Conservation (phyloP, 73 alveolate species). For the Paraurostyla sp. region DNA sequence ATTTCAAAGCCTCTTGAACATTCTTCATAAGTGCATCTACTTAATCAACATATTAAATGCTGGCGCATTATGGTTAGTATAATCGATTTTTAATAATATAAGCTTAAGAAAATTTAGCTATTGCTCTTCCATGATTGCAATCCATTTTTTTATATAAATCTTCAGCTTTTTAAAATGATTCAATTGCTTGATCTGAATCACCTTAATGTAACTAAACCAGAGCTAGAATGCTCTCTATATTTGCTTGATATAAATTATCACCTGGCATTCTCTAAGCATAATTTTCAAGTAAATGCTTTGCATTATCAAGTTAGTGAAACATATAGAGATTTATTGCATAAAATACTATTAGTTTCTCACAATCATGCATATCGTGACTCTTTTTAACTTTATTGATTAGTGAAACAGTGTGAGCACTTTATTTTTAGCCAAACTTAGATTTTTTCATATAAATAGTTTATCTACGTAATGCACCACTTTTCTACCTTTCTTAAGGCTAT, state of each 20-base stretch:
- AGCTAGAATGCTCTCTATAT: neutral
- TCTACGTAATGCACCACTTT: neutral
- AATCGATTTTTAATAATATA: too few relatives aligned
- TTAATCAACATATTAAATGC: too few relatives aligned
- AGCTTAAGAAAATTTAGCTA: too few relatives aligned
- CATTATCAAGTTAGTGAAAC: neutral
- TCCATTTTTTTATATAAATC: neutral
- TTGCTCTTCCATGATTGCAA: too few relatives aligned
- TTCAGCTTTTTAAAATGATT: neutral
- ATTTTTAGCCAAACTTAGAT: too few relatives aligned
- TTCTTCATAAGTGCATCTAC: too few relatives aligned
- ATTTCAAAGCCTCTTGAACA: too few relatives aligned
- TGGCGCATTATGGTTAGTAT: too few relatives aligned
- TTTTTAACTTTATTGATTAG: too few relatives aligned
- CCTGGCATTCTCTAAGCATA: neutral
- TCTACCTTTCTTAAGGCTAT: neutral
- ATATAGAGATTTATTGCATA: slow-evolving; percentile 22
- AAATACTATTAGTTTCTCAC: neutral
- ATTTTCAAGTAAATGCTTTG: neutral
- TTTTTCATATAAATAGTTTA: neutral
- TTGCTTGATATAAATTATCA: neutral
- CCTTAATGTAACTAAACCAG: neutral
- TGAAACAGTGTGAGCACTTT: too few relatives aligned
- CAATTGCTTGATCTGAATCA: neutral
- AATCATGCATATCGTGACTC: too few relatives aligned